Conservation (phyloP, 768 basidiomycete species). For the Russula foetens region DNA sequence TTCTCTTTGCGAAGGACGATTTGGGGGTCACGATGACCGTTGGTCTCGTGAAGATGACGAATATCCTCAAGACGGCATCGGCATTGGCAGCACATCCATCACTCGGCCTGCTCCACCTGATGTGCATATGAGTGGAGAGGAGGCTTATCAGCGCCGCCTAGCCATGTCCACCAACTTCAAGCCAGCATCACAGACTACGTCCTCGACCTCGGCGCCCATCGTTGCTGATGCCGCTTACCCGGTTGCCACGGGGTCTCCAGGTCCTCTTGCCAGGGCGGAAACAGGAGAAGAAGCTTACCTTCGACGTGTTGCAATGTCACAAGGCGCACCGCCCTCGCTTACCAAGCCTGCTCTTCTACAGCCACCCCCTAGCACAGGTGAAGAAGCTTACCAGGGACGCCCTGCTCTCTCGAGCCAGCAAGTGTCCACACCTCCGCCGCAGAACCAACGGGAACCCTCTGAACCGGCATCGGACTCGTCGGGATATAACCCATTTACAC, state of each 20-base stretch:
- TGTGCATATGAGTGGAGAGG: constrained; percentile 58
- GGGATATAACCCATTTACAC: constrained; percentile 66
- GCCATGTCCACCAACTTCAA: constrained; percentile 46
- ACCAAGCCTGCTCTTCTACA: constrained; percentile 5
- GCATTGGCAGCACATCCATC: constrained; percentile 21
- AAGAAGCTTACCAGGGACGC: constrained; percentile 25
- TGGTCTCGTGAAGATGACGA: constrained; percentile 47
- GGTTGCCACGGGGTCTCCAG: neutral
- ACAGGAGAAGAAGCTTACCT: constrained; percentile 14
- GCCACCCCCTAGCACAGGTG: constrained; percentile 22
- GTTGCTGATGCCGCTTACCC: neutral
- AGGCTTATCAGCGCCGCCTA: constrained; percentile 66
- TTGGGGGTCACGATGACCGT: constrained; percentile 40
- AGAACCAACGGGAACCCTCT: neutral
- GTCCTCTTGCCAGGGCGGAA: neutral
- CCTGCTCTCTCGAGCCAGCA: constrained; percentile 21
- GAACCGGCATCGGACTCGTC: constrained; percentile 44
- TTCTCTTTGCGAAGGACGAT: constrained; percentile 28
- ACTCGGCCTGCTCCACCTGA: constrained; percentile 31
- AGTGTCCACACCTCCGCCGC: constrained; percentile 25
- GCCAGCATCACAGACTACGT: constrained; percentile 6
- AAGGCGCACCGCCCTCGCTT: neutral
- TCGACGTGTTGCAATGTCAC: constrained; percentile 8
- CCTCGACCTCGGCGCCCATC: neutral
- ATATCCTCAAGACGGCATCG: constrained; percentile 30